Percentiles rank a stretch among this genome's conserved stretches.
Evolutionary conservation across 495 filamentous ascomycete genomes (phyloP).

Genomic region (Neurospora sp.): DNA sequence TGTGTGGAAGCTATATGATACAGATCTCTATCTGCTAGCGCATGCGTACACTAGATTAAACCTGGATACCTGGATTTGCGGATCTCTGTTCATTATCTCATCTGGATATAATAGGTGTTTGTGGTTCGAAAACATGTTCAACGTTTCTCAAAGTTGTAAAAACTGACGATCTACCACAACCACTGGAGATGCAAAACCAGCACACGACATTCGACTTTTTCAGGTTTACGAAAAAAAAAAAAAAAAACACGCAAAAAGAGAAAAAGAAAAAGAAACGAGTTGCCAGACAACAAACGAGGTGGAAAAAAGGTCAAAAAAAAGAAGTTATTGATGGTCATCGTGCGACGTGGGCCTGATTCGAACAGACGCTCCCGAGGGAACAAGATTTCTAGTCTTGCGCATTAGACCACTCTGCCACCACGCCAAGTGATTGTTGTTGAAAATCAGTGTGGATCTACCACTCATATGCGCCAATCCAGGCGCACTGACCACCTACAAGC

Average conservation of each 20-base stretch:
- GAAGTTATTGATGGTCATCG: not conserved
- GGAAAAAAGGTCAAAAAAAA: not conserved
- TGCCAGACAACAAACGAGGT: not conserved
- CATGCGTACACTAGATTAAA: too few species aligned
- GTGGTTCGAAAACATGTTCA: not conserved
- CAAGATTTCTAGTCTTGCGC: not conserved
- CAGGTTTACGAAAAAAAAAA: not conserved
- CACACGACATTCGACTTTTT: not conserved
- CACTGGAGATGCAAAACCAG: not conserved
- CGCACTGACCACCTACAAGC: not conserved
- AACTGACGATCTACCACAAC: not conserved
- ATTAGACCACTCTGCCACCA: not conserved
- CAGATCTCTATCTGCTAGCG: not conserved
- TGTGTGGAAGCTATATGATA: not conserved
- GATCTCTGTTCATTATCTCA: not conserved
- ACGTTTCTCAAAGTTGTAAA: not conserved
- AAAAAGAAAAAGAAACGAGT: not conserved
- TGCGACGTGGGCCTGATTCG: not conserved
- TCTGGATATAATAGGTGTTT: not conserved
- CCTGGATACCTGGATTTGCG: too few species aligned
- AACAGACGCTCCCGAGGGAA: not conserved
- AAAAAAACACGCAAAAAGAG: not conserved
- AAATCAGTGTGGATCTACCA: fast-evolving
- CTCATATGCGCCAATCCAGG: not conserved
- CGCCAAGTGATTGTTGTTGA: not conserved